Base-by-base conservation (phyloP, 495 filamentous ascomycete species). In the Aspergillus heteromorphus region DNA sequence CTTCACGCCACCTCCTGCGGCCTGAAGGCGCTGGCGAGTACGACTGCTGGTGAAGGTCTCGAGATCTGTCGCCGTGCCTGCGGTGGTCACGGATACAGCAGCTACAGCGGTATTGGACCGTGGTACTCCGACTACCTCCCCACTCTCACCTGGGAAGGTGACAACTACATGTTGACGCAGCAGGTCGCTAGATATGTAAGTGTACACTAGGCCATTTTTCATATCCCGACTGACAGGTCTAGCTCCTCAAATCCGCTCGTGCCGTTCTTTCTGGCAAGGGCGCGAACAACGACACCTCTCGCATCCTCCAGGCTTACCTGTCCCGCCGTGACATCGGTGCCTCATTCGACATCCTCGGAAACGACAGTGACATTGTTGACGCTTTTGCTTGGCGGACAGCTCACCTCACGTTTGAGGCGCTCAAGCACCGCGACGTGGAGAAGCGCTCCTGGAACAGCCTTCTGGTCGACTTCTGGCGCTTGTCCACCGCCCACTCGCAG, bases 161-260 rank as follows among this genome's bases (percentile, higher is more conserved):
- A 89, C 65, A 89, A 89, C 71, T 88, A 86, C 63, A 88, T 89
- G 83, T 71, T 89, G 43, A 85, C 84, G 30, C 87, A 89, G 61
- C 87, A 91, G 72, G 86, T 88, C n/a, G 83, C 85, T 4, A 76
- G 85, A 57, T 88, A 88, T 60, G 72, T 79, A 66, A 55, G 70
- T 62, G 34, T n/a, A n/a, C n/a, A 2, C 14, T 36, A 40, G 25
- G 16, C 10, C n/a, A 47, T 2, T 13, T 6, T n/a, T n/a, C 13
- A 8, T 40, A 10, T 11, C 18, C 1, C 16, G 16, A 47, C 64
- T 60, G 23, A 57, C 45, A 9, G 29, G 5, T 40, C 40, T 47
- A 73, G 71, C 73, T 85, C 34, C 71, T 85, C 45, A 85, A 85
- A 71, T 80, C 82, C 42, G 84, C 84, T 2, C 80, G 84, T 38